Conservation (phyloP, 805 yeast genomes). For the Lipomyces kockii region DNA sequence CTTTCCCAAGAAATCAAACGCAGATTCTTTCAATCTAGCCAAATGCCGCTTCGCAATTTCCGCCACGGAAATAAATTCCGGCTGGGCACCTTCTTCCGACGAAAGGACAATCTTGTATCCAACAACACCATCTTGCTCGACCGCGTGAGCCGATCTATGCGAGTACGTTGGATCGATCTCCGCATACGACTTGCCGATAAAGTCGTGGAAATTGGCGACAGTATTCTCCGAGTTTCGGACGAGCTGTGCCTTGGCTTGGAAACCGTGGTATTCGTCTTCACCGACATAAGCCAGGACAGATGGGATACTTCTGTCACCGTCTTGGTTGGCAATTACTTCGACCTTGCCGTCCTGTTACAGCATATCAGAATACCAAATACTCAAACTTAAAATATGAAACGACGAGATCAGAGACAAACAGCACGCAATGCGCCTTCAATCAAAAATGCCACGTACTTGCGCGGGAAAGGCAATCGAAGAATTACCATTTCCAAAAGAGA, state of each 20-base stretch:
- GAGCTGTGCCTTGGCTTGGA: conserved; percentile 91
- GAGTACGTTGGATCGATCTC: conserved; percentile 71
- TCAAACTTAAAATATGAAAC: not conserved
- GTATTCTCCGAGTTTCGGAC: conserved; percentile 89
- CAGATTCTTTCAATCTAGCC: conserved; percentile 79
- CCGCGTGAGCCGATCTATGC: conserved; percentile 68
- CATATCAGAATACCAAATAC: conserved; percentile 6
- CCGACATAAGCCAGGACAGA: conserved; percentile 91
- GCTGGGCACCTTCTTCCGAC: conserved; percentile 52
- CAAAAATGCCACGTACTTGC: conserved; percentile 31
- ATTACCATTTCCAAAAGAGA: conserved; percentile 94
- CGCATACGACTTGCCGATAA: conserved; percentile 73
- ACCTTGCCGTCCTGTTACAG: conserved; percentile 77
- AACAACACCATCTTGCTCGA: conserved; percentile 47
- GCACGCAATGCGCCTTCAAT: not conserved
- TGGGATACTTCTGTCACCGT: conserved; percentile 97
- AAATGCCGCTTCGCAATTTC: conserved; percentile 86
- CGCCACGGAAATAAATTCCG: conserved; percentile 66
- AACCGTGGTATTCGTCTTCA: conserved; percentile 95
- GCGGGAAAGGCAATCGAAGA: conserved; percentile 87
- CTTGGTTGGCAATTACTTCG: conserved; percentile 98
- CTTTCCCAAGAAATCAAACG: conserved; percentile 88
- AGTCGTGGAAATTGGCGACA: conserved; percentile 90
- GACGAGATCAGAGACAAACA: not conserved
- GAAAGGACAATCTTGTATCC: conserved; percentile 30